Conservation (phyloP, 371 early-diverging fungal genomes). For the Syncephalastrum sp. region DNA sequence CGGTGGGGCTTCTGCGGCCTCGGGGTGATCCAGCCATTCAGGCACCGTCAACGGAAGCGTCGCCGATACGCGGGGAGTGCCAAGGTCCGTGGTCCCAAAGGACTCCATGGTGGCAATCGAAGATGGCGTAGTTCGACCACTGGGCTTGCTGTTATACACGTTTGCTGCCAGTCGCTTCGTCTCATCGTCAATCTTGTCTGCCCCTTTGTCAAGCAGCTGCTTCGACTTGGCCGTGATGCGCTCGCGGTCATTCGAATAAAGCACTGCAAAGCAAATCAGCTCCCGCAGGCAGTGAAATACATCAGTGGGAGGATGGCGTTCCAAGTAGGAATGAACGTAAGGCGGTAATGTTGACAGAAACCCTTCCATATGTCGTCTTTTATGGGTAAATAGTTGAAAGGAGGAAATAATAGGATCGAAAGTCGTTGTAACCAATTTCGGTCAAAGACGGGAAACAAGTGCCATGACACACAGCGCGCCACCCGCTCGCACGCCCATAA, state of each 20-base stretch:
- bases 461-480: too few species aligned
- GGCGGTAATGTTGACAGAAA: slow-evolving; percentile 50
- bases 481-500: too few species aligned
- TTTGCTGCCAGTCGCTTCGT: neutral
- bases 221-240: slow-evolving; percentile 21
- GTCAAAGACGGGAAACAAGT: too few species aligned
- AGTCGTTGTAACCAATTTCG: too few species aligned
- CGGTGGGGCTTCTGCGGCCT: neutral
- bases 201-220: slow-evolving; percentile 27
- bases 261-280: slow-evolving; percentile 48
- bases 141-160: neutral
- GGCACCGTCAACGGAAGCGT: too few species aligned
- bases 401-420: too few species aligned
- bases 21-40: too few species aligned
- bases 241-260: slow-evolving; percentile 48
- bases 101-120: too few species aligned
- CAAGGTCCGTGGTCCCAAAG: too few species aligned
- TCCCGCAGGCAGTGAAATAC: slow-evolving; percentile 43
- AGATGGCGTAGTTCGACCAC: neutral
- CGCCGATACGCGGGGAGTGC: too few species aligned
- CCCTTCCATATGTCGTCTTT: slow-evolving; percentile 31
- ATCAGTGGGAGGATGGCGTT: slow-evolving; percentile 45
- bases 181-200: slow-evolving; percentile 9
- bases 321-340: slow-evolving; percentile 43
- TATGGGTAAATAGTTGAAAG: too few species aligned